phyloP scores from a whole-genome alignment of 257 asterid species.

The Solanum habrochaites region DNA sequence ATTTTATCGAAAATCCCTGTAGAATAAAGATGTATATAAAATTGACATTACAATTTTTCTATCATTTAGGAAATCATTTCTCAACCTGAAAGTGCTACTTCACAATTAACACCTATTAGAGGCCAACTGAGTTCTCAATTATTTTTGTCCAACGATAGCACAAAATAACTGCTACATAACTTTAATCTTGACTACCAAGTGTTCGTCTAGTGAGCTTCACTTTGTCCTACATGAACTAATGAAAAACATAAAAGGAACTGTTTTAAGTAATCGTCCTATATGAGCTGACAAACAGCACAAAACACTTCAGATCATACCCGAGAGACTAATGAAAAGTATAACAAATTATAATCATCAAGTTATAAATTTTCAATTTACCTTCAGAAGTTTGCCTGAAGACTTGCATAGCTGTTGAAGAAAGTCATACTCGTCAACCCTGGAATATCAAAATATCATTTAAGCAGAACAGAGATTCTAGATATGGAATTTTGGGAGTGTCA shows the following conservation, averaged over 20 bases:
- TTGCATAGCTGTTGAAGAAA: slow-evolving; percentile 87
- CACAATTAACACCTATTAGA: not conserved
- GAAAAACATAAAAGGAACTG: not conserved
- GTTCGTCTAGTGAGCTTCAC: not conserved
- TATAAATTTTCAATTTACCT: slow-evolving; percentile 26
- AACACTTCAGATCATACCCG: not conserved
- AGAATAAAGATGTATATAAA: not conserved
- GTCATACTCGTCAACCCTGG: slow-evolving; percentile 73
- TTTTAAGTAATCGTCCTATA: not conserved
- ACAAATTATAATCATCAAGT: not conserved
- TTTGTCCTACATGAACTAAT: not conserved
- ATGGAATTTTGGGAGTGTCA: not conserved
- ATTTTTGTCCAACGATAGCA: not conserved
- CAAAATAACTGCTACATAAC: not conserved
- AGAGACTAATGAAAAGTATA: not conserved
- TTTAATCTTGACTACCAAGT: not conserved
- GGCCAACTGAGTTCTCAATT: not conserved
- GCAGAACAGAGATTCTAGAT: not conserved
- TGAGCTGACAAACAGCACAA: not conserved
- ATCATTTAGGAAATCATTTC: not conserved
- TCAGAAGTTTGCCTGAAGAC: slow-evolving; percentile 72
- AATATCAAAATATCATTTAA: not conserved
- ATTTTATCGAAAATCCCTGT: not conserved
- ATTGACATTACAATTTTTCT: not conserved
- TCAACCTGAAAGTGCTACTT: not conserved